Evolutionary conservation across 352 stramenopile genomes (phyloP).

Genomic region (Phytophthora syringae): DNA sequence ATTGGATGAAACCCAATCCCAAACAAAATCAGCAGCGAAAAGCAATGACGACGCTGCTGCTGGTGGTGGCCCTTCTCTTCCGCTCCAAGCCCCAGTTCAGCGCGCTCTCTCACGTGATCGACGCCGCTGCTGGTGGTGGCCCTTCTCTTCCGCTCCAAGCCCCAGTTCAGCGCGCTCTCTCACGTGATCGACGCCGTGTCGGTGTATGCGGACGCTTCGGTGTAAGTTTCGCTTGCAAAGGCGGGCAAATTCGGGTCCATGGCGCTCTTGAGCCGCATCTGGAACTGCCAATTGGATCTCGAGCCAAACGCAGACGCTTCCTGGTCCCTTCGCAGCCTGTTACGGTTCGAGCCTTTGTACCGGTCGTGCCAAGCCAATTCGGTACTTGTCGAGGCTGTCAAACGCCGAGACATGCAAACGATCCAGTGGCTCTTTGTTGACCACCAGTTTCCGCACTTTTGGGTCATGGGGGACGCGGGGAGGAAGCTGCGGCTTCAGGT

Average conservation of each 20-base stretch:
- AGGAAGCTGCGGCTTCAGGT: not conserved
- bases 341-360: not conserved
- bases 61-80: too few relatives aligned
- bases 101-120: too few relatives aligned
- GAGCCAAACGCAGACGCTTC: not conserved
- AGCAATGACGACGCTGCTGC: too few relatives aligned
- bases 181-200: not conserved
- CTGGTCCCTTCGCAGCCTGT: conserved; percentile 4
- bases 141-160: not conserved
- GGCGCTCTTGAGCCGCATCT: conserved; percentile 2
- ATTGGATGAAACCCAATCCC: too few relatives aligned
- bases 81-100: too few relatives aligned
- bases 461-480: not conserved
- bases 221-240: conserved; percentile 3
- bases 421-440: not conserved
- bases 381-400: not conserved
- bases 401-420: not conserved
- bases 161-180: not conserved
- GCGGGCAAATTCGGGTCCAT: not conserved
- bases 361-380: not conserved
- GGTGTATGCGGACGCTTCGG: not conserved
- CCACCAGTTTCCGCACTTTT: not conserved
- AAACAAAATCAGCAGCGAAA: too few relatives aligned
- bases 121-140: not conserved
- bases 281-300: not conserved